These are phyloP conservation scores for Lindgomyces ingoldianus DNA, from an alignment of 495 filamentous ascomycete genomes.

Conservation along the genomic window DNA sequence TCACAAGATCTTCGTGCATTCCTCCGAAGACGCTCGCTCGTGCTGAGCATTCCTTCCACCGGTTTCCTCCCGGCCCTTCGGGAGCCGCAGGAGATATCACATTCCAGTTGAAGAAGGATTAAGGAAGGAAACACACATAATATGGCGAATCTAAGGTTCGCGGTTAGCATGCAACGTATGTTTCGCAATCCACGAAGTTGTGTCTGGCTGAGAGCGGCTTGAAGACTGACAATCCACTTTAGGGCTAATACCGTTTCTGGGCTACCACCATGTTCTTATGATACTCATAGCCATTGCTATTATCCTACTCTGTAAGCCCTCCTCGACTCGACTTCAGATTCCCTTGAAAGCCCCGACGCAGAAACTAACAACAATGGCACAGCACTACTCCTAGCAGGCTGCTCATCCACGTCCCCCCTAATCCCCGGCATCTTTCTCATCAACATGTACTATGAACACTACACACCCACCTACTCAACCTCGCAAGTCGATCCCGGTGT, in stretches of 20 bases:
- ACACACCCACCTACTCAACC: slow-evolving; percentile 65
- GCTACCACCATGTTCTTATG: slow-evolving; percentile 99
- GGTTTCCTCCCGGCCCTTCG: slow-evolving; percentile 42
- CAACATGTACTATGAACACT: slow-evolving; percentile 69
- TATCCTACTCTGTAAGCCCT: slow-evolving; percentile 84
- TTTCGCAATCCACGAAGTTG: background rate
- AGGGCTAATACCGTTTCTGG: slow-evolving; percentile 92
- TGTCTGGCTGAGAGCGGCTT: background rate
- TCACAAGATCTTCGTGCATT: slow-evolving; percentile 2
- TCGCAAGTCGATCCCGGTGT: slow-evolving; percentile 85
- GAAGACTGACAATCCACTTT: slow-evolving; percentile 29
- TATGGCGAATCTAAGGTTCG: slow-evolving; percentile 47
- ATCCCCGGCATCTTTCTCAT: slow-evolving; percentile 81
- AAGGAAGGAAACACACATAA: slow-evolving; percentile 29
- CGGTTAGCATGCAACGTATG: slow-evolving; percentile 47
- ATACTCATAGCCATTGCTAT: slow-evolving; percentile 91
- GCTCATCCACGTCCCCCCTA: slow-evolving; percentile 72
- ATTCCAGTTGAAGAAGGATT: slow-evolving; percentile 19
- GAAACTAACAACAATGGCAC: slow-evolving; percentile 22
- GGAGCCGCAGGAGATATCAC: slow-evolving; percentile 42
- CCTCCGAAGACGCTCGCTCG: background rate
- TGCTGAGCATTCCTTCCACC: slow-evolving; percentile 38
- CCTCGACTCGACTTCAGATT: background rate
- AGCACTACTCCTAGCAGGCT: slow-evolving; percentile 79
- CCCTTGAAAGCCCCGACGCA: background rate